These are phyloP conservation scores for Phytopythium boreale DNA, from an alignment of 352 stramenopile species.

Conservation along the genomic window DNA sequence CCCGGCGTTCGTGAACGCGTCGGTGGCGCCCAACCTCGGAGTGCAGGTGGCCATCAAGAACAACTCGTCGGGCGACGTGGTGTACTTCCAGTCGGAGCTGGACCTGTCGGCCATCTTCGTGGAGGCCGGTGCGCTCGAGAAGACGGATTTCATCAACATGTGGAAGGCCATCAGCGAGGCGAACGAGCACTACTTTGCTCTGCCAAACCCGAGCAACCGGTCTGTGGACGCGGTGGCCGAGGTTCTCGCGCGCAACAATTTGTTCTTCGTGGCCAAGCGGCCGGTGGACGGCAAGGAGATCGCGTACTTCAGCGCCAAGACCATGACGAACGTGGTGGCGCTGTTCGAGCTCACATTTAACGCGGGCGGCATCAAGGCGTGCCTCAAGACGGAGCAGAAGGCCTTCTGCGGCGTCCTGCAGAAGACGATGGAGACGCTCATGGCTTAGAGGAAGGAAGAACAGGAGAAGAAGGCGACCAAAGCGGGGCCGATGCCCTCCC, in stretches of 20 bases:
- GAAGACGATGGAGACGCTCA: constrained; percentile 81
- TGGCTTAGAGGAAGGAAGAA: constrained; percentile 23
- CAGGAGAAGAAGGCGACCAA: background rate
- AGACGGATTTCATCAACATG: constrained; percentile 91
- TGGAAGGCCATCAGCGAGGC: constrained; percentile 96
- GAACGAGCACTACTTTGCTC: constrained; percentile 93
- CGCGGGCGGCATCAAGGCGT: constrained; percentile 90
- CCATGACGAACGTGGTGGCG: constrained; percentile 90
- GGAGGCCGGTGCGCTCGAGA: constrained; percentile 85
- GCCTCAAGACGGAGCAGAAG: constrained; percentile 93
- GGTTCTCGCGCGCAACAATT: constrained; percentile 84
- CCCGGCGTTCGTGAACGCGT: constrained; percentile 70
- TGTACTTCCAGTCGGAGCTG: constrained; percentile 96
- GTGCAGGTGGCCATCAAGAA: constrained; percentile 98
- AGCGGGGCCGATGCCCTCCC: background rate
- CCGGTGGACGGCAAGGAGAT: constrained; percentile 94
- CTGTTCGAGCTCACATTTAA: constrained; percentile 96
- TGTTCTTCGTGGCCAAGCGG: constrained; percentile 95
- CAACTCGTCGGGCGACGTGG: constrained; percentile 89
- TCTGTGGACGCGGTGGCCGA: constrained; percentile 88
- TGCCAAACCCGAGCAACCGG: constrained; percentile 54
- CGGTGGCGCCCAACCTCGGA: constrained; percentile 65
- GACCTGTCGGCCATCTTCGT: constrained; percentile 90
- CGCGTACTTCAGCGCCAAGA: constrained; percentile 95
- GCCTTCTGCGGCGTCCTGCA: constrained; percentile 88